Evolutionary conservation across 2,329 filamentous ascomycete genomes (phyloP), one percentile per base, ranked within the genome.

Genomic region (Acrocalymma vagum): DNA sequence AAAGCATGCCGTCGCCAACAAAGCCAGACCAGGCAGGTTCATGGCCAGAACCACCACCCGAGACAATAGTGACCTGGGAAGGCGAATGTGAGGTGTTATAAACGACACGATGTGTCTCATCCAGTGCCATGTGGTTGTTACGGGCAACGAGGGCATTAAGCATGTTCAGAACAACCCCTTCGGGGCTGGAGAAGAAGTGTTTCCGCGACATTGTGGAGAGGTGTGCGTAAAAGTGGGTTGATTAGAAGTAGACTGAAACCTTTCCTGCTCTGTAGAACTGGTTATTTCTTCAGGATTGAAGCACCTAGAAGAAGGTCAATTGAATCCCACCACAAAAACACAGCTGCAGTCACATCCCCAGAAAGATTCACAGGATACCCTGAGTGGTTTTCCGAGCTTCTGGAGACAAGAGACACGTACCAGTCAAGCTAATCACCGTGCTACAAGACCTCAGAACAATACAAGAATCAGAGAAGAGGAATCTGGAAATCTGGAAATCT

Each of bases 161-260:
- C 27, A 74, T 74, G 34, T 73, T 70, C n/a, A 74, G 63, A 1
- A 80, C 77, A 11, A 80, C 71, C 41, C 76, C 76, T 45, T 75
- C 71, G 13, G 76, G 76, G 35, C 70, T 71, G 21, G 73, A 69
- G 47, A 80, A 81, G 63, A 80, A 81, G 58, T 80, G 78, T 63
- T 80, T 81, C 17, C 74, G 71, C 22, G 76, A 78, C 78, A 80
- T 80, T 29, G 24, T 67, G 29, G 22, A 11, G 3, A 17, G 6
- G 9, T 18, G n/a, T 9, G 20, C 22, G 18, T 17, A 22, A n/a
- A 9, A 11, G 10, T 27, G 33, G 24, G 6, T 20, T 30, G 17
- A 13, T 5, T 6, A 9, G 2, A 15, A 17, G 20, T 29, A n/a
- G 11, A 18, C 18, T 38, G 30, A 10, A 9, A 27, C 28, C 11